These are phyloP conservation scores for Pleurotus citrinopileatus DNA, from an alignment of 768 basidiomycete species.

Conservation along the genomic window DNA sequence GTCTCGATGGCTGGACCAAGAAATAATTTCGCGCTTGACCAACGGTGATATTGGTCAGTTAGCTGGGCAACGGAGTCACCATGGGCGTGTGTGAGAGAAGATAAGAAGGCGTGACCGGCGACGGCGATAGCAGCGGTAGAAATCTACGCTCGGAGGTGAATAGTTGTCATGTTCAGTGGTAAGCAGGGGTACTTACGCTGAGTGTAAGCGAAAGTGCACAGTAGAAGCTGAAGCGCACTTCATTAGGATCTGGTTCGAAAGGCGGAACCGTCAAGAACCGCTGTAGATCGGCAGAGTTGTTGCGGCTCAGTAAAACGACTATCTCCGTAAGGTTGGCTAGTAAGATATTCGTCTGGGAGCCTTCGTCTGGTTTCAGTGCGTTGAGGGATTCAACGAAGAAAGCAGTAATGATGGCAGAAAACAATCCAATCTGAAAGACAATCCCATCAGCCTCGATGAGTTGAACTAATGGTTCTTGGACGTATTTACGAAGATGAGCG, in stretches of 20 bases:
- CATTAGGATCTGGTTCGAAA: constrained; percentile 6
- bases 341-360: constrained; percentile 24
- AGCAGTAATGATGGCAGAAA: constrained; percentile 18
- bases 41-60: constrained; percentile 5
- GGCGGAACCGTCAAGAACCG: background rate
- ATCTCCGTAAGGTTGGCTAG: constrained; percentile 25
- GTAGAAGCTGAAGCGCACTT: constrained; percentile 13
- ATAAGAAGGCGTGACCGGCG: constrained; percentile 6
- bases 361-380: constrained; percentile 9
- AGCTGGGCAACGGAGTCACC: constrained; percentile 2
- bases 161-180: background rate
- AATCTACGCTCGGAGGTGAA: background rate
- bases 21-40: background rate
- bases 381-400: constrained; percentile 18
- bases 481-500: constrained; percentile 18
- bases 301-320: constrained; percentile 7
- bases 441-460: background rate
- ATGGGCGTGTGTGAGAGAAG: constrained; percentile 2
- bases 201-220: constrained; percentile 11
- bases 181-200: constrained; percentile 2
- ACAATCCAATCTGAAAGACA: constrained; percentile 16
- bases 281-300: background rate
- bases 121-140: constrained; percentile 8
- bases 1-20: constrained; percentile 4
- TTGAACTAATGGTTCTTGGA: too few species aligned